Conservation (phyloP, 129 eudicot species). For the Centella asiatica region DNA sequence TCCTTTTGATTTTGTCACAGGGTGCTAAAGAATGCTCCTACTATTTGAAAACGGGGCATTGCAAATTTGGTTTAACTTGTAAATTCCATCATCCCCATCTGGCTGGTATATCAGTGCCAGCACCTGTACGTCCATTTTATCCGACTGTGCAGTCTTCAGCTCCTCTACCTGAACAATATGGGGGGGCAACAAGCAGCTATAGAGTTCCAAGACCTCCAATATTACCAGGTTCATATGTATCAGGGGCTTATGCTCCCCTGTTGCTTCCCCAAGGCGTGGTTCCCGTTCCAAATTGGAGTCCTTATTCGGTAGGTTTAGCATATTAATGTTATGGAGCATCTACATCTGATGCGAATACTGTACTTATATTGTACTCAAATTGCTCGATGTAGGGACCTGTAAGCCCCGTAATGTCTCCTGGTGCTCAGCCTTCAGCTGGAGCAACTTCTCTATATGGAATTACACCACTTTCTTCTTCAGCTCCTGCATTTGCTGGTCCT, state of each 20-base stretch:
- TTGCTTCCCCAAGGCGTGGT: conserved; percentile 87
- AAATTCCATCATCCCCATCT: conserved; percentile 96
- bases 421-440: conserved; percentile 60
- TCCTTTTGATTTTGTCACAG: conserved; percentile 36
- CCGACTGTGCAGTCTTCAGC: conserved; percentile 83
- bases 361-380: conserved; percentile 20
- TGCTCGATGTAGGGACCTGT: conserved; percentile 67
- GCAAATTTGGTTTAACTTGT: conserved; percentile 97
- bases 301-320: conserved; percentile 61
- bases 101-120: conserved; percentile 57
- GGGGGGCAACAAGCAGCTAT: conserved; percentile 45
- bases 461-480: conserved; percentile 49
- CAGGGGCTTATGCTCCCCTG: conserved; percentile 82
- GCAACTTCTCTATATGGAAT: conserved; percentile 63
- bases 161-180: conserved; percentile 60
- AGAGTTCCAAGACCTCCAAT: conserved; percentile 78
- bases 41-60: conserved; percentile 99
- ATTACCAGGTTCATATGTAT: conserved; percentile 73
- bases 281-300: conserved; percentile 75
- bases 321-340: not conserved
- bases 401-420: conserved; percentile 79
- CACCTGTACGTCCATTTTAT: conserved; percentile 91
- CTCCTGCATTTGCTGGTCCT: conserved; percentile 54
- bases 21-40: conserved; percentile 95
- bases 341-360: not conserved